These are phyloP conservation scores for Trypanosoma avium DNA, from an alignment of 208 protist genomes.

Conservation along the genomic window DNA sequence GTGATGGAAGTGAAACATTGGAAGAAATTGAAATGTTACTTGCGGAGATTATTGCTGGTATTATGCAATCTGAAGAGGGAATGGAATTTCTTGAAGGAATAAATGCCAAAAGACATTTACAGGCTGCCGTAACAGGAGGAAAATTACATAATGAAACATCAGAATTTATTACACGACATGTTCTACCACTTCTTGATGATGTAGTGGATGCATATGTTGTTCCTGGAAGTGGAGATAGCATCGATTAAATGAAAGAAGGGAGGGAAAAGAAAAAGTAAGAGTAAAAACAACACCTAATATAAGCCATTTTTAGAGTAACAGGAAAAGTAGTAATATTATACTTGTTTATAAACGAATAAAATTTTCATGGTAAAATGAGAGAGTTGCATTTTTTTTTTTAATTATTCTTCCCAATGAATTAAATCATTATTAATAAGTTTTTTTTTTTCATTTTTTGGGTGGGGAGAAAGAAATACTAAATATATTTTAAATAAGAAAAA, in stretches of 20 bases:
- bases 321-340: too few relatives aligned
- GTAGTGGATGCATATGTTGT: slow-evolving; percentile 77
- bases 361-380: too few relatives aligned
- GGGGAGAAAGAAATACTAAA: too few relatives aligned
- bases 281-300: too few relatives aligned
- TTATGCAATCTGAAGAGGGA: slow-evolving; percentile 68
- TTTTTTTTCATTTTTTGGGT: too few relatives aligned
- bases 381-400: too few relatives aligned
- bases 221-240: slow-evolving; percentile 56
- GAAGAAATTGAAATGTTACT: slow-evolving; percentile 51
- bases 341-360: too few relatives aligned
- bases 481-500: too few relatives aligned
- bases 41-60: slow-evolving; percentile 61
- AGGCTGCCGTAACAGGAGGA: slow-evolving; percentile 28
- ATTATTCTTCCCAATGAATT: too few relatives aligned
- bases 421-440: too few relatives aligned
- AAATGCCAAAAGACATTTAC: slow-evolving; percentile 73
- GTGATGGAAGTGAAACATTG: slow-evolving; percentile 14
- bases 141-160: slow-evolving; percentile 18
- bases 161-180: slow-evolving; percentile 53
- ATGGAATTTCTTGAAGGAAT: slow-evolving; percentile 68
- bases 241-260: slow-evolving; percentile 40
- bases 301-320: too few relatives aligned
- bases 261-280: background rate
- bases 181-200: slow-evolving; percentile 80